Conservation (phyloP, 129 eudicot genomes). For the Tanacetum coccineum region DNA sequence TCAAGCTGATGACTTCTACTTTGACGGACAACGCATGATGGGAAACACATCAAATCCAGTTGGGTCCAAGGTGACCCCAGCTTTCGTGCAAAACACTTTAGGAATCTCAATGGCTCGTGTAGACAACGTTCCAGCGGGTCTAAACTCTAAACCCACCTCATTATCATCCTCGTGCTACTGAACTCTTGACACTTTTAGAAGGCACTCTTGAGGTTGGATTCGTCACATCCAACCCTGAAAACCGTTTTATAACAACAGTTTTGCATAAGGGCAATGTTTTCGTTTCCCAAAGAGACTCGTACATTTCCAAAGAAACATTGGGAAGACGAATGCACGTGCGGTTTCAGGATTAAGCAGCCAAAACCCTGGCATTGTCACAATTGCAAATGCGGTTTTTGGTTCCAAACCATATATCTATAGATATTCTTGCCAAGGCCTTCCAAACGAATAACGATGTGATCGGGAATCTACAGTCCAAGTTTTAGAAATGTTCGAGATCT, state of each 20-base stretch:
- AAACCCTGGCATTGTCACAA: constrained; percentile 38
- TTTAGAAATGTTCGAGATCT: background rate
- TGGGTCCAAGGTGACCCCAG: constrained; percentile 34
- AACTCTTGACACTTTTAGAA: constrained; percentile 34
- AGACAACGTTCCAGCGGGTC: constrained; percentile 38
- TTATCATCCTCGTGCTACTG: constrained; percentile 37
- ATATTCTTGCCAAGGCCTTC: constrained; percentile 37
- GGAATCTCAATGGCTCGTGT: constrained; percentile 50
- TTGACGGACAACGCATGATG: constrained; percentile 30
- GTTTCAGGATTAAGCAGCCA: constrained; percentile 41
- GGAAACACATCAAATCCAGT: constrained; percentile 45
- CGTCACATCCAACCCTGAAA: constrained; percentile 49
- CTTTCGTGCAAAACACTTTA: constrained; percentile 34
- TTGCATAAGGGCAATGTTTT: constrained; percentile 40
- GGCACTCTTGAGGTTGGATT: constrained; percentile 43
- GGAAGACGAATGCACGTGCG: constrained; percentile 26
- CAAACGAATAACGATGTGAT: constrained; percentile 20
- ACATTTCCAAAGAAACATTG: constrained; percentile 43
- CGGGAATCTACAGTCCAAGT: constrained; percentile 14
- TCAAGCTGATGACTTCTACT: constrained; percentile 36
- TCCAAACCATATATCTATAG: constrained; percentile 33
- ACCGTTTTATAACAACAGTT: constrained; percentile 27
- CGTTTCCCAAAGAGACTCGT: constrained; percentile 36
- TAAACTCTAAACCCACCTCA: constrained; percentile 47
- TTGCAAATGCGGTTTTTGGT: constrained; percentile 36